A percentile compares a stretch with the other conserved stretches of the same genome.
These are phyloP conservation scores for Paecilomyces sp. DNA, from an alignment of 2,329 filamentous ascomycete genomes.

Conservation along the genomic window DNA sequence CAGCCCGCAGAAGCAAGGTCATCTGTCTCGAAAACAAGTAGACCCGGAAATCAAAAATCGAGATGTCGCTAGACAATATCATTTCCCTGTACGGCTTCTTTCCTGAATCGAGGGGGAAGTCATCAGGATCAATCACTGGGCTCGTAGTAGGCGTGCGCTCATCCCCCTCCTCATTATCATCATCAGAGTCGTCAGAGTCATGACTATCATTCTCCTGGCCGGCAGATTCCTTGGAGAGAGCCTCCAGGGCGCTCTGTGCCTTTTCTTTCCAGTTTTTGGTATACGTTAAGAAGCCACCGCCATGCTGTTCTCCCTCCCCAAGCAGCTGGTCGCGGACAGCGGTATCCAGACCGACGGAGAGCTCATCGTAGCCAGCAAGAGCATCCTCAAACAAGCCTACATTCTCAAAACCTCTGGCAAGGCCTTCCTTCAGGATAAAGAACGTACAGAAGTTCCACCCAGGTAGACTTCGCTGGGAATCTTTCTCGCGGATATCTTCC, in stretches of 20 bases:
- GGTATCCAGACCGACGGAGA: slow-evolving; percentile 77
- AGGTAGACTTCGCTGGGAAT: slow-evolving; percentile 75
- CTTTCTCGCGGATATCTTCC: slow-evolving; percentile 92
- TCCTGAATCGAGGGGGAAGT: slow-evolving; percentile 45
- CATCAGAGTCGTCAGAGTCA: slow-evolving; percentile 17
- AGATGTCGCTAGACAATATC: slow-evolving; percentile 91
- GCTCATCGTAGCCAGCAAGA: slow-evolving; percentile 87
- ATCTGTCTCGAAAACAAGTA: slow-evolving; percentile 92
- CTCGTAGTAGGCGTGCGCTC: slow-evolving; percentile 13
- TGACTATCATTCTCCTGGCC: slow-evolving; percentile 5
- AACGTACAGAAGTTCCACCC: slow-evolving; percentile 99
- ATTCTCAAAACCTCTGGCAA: slow-evolving; percentile 90
- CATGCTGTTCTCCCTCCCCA: slow-evolving; percentile 57
- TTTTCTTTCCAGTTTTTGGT: slow-evolving; percentile 66
- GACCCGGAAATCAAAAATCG: slow-evolving; percentile 87
- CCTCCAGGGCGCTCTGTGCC: slow-evolving; percentile 47
- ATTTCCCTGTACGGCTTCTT: slow-evolving; percentile 81
- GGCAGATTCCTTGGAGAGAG: slow-evolving; percentile 9
- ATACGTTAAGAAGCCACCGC: slow-evolving; percentile 62
- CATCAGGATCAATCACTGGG: slow-evolving; percentile 20
- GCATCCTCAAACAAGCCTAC: slow-evolving; percentile 95
- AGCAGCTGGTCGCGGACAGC: slow-evolving; percentile 68
- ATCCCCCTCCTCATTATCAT: slow-evolving; percentile 21
- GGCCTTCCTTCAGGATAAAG: slow-evolving; percentile 92
- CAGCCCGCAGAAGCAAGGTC: slow-evolving; percentile 70